Base-by-base conservation (phyloP, 345 rosid genomes). In the Crucihimalaya himalaica region DNA sequence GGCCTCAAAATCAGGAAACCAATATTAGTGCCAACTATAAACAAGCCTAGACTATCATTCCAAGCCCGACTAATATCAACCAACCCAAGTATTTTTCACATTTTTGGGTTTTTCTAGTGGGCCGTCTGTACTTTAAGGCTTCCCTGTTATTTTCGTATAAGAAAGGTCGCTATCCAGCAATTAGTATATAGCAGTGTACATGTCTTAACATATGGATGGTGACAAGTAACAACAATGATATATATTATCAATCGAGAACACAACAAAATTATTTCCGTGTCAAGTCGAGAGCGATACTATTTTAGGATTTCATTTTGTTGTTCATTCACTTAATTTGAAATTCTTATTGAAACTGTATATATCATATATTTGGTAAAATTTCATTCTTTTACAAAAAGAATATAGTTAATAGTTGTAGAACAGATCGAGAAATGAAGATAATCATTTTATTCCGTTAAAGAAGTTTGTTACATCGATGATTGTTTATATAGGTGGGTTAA, bases 81-180 rank as follows among this genome's bases (percentile, higher is more conserved):
- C 8, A 31, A 45, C 32, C 56, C 16, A 57, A 57, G 13, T 45
- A 32, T 19, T 3, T 29, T 28, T 31, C 34, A 48, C 21, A 15
- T 35, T 9, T 9, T n/a, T 66, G 60, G 71, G 60, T 35, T 35
- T 59, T 59, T 23, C 67, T 23, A 35, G 6, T 23, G 21, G 6
- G 56, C 45, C 63, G 10, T 31, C 45, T 43, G 21, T 43, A 42
- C 31, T 56, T 54, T 29, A 40, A 40, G 64, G 63, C 64, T 43
- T 55, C 2, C 35, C 13, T 15, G 6, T 20, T 35, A 7, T 12
- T 35, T 20, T 35, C 29, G 7, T 15, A 23, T 37, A 9, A 40
- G 8, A 39, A 58, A 34, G 45, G 6, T 16, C 3, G 3, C 19
- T 19, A 18, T 34, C 27, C 15, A 57, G 42, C 42, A 18, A 32